A percentile compares a stretch with the other conserved stretches of the same genome.
Conservation (phyloP, 495 filamentous ascomycete genomes). For the Aspergillus homomorphus region DNA sequence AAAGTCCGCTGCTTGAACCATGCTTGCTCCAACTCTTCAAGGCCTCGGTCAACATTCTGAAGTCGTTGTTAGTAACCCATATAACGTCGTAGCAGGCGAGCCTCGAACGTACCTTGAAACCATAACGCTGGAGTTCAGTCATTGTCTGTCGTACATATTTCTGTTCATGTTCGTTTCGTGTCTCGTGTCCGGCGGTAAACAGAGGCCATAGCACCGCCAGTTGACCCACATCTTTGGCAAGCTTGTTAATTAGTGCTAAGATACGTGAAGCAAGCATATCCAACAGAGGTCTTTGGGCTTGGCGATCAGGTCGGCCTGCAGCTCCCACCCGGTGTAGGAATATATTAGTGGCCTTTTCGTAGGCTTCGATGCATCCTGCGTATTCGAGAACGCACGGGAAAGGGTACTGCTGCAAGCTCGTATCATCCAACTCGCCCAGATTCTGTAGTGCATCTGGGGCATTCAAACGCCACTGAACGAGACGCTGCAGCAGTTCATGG, state of each 20-base stretch:
- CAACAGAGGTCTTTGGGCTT: slow-evolving; percentile 27
- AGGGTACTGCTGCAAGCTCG: slow-evolving; percentile 27
- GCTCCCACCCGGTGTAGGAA: slow-evolving; percentile 37
- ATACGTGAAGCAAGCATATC: slow-evolving; percentile 36
- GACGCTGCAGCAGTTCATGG: slow-evolving; percentile 29
- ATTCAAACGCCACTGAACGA: slow-evolving; percentile 35
- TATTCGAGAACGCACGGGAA: slow-evolving; percentile 37
- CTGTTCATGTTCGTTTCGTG: slow-evolving; percentile 33
- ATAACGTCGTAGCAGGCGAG: not conserved
- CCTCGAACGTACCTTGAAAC: slow-evolving; percentile 30
- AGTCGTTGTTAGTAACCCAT: slow-evolving; percentile 5
- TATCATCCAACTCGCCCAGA: slow-evolving; percentile 33
- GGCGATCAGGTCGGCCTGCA: slow-evolving; percentile 31
- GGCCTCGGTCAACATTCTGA: slow-evolving; percentile 37
- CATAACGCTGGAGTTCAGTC: slow-evolving; percentile 34
- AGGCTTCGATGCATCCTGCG: slow-evolving; percentile 40
- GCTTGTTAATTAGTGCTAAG: slow-evolving; percentile 30
- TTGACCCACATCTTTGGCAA: slow-evolving; percentile 38
- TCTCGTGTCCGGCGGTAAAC: slow-evolving; percentile 39
- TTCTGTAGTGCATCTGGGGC: slow-evolving; percentile 32
- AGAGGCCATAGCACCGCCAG: slow-evolving; percentile 39
- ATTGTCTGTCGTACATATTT: slow-evolving; percentile 37
- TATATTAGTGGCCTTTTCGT: slow-evolving; percentile 41
- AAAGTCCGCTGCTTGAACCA: slow-evolving; percentile 41
- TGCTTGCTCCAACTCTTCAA: slow-evolving; percentile 32